Base-by-base conservation (phyloP, 164 flowering plant species). In the Taxillus chinensis region DNA sequence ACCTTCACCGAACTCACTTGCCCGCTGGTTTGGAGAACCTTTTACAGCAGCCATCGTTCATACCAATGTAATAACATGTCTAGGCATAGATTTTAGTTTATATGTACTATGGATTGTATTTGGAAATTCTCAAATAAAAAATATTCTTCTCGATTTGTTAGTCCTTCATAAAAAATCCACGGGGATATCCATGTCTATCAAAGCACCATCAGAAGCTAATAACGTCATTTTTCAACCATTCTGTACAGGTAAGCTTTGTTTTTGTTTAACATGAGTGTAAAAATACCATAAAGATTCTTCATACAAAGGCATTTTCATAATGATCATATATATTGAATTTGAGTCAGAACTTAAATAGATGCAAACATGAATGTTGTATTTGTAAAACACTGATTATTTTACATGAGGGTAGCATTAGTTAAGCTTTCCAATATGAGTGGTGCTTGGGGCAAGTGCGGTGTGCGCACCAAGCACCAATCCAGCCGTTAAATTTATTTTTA, bases 1-100 rank as follows among this genome's bases (percentile, higher is more conserved):
- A 57, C 99, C 99, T 27, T 83, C 97, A 16, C 76, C 68, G 56
- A 80, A 85, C 69, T 91, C 99, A 60, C 79, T 95, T 68, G 87
- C 80, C 9, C 96, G 98, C 38, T 95, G 99, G 99, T 82, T 91
- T 80, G 99, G 99, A 62, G 99, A 95, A 81, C 81, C 99, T 64
- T 90, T 95, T 58, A 82, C 83, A 74, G 90, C 95, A 62, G 96
- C 87, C 61, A 85, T 91, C 51, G 40, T 91, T 51, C 76, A 81
- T 70, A 84, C 98, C 42, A 76, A 83, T 82, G 99, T 95, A 84
- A 73, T 54, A 70, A 57, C 63, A 27, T 27, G n/a, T n/a, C 8
- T 53, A 62, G 9, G 42, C 61, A 16, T 42, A 55, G 45, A 9
- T 39, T 59, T 54, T 55, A 41, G 27, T 27, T 27, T 27, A 0